phyloP scores from a whole-genome alignment of 192 early-diverging fungal genomes.

The Helicostylum pulchrum region DNA sequence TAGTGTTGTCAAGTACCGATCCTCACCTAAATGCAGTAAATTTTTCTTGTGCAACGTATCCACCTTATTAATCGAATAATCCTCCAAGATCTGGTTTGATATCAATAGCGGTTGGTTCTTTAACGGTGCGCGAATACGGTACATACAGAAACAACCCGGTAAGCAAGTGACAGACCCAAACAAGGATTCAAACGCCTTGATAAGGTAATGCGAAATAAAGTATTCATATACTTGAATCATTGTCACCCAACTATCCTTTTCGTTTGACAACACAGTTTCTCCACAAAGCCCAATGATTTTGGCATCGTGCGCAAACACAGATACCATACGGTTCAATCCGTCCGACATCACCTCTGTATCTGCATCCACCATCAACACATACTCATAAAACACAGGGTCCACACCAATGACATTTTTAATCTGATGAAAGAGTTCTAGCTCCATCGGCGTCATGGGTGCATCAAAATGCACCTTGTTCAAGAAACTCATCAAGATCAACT shows the following conservation, averaged over 20 bases:
- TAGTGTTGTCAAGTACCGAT: constrained; percentile 92
- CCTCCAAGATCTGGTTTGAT: constrained; percentile 82
- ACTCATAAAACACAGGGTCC: constrained; percentile 92
- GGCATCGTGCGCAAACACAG: constrained; percentile 82
- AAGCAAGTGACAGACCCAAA: constrained; percentile 96
- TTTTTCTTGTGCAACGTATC: constrained; percentile 99
- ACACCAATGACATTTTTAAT: constrained; percentile 99
- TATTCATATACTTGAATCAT: constrained; percentile 99
- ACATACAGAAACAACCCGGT: constrained; percentile 99
- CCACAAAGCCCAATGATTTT: constrained; percentile 94
- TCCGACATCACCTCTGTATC: constrained; percentile 90
- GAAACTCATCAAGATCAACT: constrained; percentile 96
- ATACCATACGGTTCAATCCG: constrained; percentile 87
- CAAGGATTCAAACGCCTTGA: constrained; percentile 95
- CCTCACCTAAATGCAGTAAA: constrained; percentile 94
- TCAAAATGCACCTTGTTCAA: constrained; percentile 94
- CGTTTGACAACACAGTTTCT: constrained; percentile 90
- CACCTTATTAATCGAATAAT: constrained; percentile 89
- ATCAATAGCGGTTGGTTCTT: constrained; percentile 89
- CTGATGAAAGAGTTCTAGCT: constrained; percentile 96
- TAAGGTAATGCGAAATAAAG: constrained; percentile 93
- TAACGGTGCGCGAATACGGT: constrained; percentile 83
- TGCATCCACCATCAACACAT: constrained; percentile 94
- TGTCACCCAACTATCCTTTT: constrained; percentile 89
- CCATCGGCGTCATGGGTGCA: constrained; percentile 88